phyloP scores from a whole-genome alignment of 257 asterid species.

The Marsdenia floribunda region DNA sequence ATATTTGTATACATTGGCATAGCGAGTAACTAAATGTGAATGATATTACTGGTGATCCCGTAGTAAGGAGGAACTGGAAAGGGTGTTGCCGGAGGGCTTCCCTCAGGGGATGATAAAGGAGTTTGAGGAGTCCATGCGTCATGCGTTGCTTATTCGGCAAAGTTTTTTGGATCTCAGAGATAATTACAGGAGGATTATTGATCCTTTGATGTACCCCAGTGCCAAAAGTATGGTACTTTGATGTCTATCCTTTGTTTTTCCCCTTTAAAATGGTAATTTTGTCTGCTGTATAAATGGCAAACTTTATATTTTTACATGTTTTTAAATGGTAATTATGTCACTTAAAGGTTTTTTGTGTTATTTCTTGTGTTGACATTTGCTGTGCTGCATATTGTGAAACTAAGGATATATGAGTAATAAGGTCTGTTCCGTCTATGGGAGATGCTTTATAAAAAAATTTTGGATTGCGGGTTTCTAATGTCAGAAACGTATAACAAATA shows the following conservation, averaged over 20 bases:
- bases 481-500: neutral
- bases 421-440: neutral
- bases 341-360: neutral
- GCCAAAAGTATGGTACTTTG: conserved; percentile 46
- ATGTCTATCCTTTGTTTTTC: neutral
- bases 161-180: conserved; percentile 82
- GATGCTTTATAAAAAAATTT: neutral
- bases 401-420: neutral
- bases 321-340: neutral
- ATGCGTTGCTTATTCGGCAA: conserved; percentile 78
- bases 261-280: neutral
- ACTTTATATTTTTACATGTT: neutral
- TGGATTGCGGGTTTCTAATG: neutral
- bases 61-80: conserved; percentile 66
- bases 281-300: neutral
- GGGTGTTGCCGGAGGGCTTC: conserved; percentile 76
- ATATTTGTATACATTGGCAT: neutral
- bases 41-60: conserved; percentile 5
- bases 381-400: neutral
- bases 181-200: conserved; percentile 69
- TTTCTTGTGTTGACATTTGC: neutral
- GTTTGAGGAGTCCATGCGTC: conserved; percentile 79
- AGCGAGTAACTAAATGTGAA: neutral
- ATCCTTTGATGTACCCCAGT: conserved; percentile 53
- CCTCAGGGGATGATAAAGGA: conserved; percentile 90